These are phyloP conservation scores for Fusarium bulbicola DNA, from an alignment of 2,329 filamentous ascomycete genomes.

Conservation along the genomic window DNA sequence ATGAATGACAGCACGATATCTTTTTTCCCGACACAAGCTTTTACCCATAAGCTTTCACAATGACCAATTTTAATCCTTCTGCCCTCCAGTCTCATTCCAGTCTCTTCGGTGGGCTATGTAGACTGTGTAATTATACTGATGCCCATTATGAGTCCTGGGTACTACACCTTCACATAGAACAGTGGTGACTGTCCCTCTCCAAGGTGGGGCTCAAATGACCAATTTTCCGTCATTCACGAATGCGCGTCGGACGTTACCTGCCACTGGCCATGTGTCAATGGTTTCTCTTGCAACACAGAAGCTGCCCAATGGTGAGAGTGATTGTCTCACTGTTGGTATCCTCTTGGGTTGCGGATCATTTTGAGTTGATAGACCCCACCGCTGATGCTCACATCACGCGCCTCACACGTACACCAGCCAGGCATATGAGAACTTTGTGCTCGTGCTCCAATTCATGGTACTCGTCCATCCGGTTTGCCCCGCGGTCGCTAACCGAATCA, in stretches of 20 bases:
- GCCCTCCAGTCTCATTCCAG: background rate
- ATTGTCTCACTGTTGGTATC: background rate
- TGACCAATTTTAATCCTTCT: background rate
- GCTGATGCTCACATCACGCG: no score
- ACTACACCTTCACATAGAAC: background rate
- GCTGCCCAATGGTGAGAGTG: background rate
- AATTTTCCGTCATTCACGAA: background rate
- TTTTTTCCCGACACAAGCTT: no score
- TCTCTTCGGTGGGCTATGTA: background rate
- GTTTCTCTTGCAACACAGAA: background rate
- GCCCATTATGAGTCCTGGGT: no score
- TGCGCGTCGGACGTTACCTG: background rate
- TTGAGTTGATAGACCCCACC: no score
- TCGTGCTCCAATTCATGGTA: background rate
- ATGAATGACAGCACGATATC: no score
- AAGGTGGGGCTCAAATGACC: background rate
- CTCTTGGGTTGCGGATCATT: background rate
- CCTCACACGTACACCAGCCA: background rate
- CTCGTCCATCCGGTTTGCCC: accelerated
- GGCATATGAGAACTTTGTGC: background rate
- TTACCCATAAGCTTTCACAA: no score
- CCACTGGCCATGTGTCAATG: accelerated
- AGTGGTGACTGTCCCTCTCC: background rate
- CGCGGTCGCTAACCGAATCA: accelerated
- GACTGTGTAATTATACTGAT: background rate